Percentiles rank a stretch among this genome's conserved stretches.
Conservation (phyloP, 176 grass and related monocot species). For the Aegilops speltoides region DNA sequence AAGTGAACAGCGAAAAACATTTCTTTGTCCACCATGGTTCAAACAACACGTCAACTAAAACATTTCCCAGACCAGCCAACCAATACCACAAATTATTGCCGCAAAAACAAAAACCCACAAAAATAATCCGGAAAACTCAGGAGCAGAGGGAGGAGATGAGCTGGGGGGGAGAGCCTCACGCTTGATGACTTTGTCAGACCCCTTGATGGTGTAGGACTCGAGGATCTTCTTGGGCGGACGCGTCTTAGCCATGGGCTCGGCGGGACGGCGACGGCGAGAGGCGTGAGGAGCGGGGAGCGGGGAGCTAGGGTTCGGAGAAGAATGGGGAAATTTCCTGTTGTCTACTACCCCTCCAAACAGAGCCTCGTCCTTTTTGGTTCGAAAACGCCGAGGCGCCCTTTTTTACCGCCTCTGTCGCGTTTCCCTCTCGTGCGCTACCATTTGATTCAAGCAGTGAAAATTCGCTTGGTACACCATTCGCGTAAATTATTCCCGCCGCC, state of each 20-base stretch:
- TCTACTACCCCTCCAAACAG: not conserved
- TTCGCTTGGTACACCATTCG: not conserved
- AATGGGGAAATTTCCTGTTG: conserved; percentile 6
- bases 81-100: not conserved
- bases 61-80: not conserved
- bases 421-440: not conserved
- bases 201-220: conserved; percentile 91
- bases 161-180: conserved; percentile 39
- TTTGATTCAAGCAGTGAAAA: conserved; percentile 12
- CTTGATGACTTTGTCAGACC: conserved; percentile 82
- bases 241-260: conserved; percentile 61
- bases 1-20: not conserved
- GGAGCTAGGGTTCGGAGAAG: conserved; percentile 48
- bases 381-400: not conserved
- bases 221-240: conserved; percentile 78
- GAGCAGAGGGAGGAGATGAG: not conserved
- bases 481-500: conserved; percentile 16
- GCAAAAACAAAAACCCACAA: not conserved
- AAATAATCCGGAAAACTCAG: conserved; percentile 6
- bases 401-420: conserved; percentile 7
- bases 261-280: conserved; percentile 10
- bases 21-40: not conserved
- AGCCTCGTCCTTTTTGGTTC: not conserved
- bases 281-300: not conserved
- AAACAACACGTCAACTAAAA: not conserved